Evolutionary conservation across 768 basidiomycete species (phyloP), one percentile per base, ranked within the genome.

Genomic region (Boletus subcaerulescens): DNA sequence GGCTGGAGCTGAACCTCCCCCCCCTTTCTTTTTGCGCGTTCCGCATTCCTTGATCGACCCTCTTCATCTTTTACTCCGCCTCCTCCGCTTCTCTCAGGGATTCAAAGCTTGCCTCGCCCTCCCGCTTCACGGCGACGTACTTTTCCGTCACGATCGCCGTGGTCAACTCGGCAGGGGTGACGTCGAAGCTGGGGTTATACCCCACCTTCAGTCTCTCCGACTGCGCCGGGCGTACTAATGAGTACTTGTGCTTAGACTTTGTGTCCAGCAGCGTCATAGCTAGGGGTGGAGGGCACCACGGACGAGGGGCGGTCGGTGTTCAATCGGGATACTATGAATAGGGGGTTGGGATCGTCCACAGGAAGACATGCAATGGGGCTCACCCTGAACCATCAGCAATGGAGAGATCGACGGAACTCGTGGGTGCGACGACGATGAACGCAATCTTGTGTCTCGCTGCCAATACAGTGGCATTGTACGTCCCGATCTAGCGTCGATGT

Each of bases 121-220:
- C 79, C 54, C 73, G 73, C 64, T 86, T 87, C 54, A 87, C 82
- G 4, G 91, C 92, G 32, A 97, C 93, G 8, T 96, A 94, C 61
- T 89, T 93, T 75, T 98, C 96, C 3, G 94, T 98, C 13, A 95
- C 93, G 48, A 98, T 89, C 31, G 90, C 91, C n/a, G 86, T 90
- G 59, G 98, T 97, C 41, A 98, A 75, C 55, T 90, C 87, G 3
- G 94, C 92, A 1, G 95, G 94, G 0, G 96, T 98, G 15, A 98
- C 93, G 67, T 98, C 96, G 71, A 98, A 98, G 59, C 91, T 92
- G 2, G 96, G 94, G 70, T 97, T 98, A 70, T 39, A 92, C 73
- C 3, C 55, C 67, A 3, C 60, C 65, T 20, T 59, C 44, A 0
- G 54, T 38, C 41, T 65, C 65, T 39, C 47, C 77, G 29, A 87